Conservation (phyloP, 306 rosid species). For the Gillenia trifoliata region DNA sequence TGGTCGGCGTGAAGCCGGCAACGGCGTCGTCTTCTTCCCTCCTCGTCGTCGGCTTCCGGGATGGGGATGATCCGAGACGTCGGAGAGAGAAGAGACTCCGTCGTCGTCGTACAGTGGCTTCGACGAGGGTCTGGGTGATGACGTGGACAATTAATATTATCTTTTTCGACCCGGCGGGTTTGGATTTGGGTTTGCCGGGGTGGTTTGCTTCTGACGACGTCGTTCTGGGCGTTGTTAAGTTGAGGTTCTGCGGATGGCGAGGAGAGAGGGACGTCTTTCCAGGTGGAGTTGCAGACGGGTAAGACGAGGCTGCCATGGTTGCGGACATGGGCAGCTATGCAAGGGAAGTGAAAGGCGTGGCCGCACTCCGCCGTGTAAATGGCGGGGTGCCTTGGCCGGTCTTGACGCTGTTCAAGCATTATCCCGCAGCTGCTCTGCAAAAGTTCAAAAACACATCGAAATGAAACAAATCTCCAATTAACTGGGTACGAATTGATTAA, state of each 20-base stretch:
- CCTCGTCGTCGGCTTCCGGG: slow-evolving; percentile 66
- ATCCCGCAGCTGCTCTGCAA: slow-evolving; percentile 93
- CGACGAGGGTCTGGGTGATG: slow-evolving; percentile 23
- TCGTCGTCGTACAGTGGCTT: slow-evolving; percentile 58
- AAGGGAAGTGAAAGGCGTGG: slow-evolving; percentile 93
- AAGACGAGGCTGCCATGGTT: slow-evolving; percentile 56
- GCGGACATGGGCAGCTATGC: slow-evolving; percentile 68
- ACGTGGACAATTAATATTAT: neutral
- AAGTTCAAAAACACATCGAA: neutral
- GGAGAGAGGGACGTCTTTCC: slow-evolving; percentile 90
- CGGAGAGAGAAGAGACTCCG: slow-evolving; percentile 57
- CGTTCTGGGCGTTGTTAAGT: neutral
- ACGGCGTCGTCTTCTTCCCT: slow-evolving; percentile 3
- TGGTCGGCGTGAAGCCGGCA: neutral
- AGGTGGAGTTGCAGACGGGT: slow-evolving; percentile 71
- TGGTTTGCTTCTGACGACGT: neutral
- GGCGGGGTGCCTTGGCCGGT: slow-evolving; percentile 93
- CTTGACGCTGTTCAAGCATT: slow-evolving; percentile 78
- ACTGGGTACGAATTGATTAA: too few species aligned
- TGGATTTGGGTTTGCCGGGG: neutral
- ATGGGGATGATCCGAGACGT: slow-evolving; percentile 49
- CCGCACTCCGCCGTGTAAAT: slow-evolving; percentile 93
- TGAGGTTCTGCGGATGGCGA: slow-evolving; percentile 51
- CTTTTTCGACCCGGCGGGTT: slow-evolving; percentile 19
- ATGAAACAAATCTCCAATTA: neutral